These are phyloP conservation scores for Pseudogymnoascus sp. DNA, from an alignment of 2,329 filamentous ascomycete species.

Conservation along the genomic window DNA sequence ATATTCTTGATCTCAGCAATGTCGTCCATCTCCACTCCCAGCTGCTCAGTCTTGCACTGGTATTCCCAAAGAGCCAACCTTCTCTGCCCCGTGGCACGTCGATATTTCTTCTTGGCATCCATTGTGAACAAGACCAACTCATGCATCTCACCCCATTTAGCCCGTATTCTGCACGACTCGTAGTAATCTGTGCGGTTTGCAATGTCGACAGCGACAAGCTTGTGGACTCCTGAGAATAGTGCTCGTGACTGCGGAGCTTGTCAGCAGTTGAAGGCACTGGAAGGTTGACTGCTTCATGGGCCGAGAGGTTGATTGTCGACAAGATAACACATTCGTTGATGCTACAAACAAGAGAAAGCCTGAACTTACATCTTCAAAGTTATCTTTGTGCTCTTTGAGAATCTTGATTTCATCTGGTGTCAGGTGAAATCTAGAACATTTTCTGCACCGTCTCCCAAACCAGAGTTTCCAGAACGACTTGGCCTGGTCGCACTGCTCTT, in stretches of 20 bases:
- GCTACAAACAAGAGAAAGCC: background rate
- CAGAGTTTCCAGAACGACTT: slow-evolving; percentile 4
- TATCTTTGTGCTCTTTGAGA: background rate
- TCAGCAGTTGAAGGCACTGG: background rate
- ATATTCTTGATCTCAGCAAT: background rate
- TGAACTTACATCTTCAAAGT: background rate
- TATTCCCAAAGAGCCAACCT: background rate
- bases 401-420: background rate
- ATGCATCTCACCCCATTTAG: background rate
- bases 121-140: background rate
- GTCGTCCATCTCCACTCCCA: background rate
- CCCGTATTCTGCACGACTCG: background rate
- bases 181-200: background rate
- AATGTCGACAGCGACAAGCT: background rate
- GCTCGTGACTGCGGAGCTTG: background rate
- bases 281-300: background rate
- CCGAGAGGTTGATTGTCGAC: background rate
- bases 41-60: slow-evolving; percentile 3
- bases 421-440: background rate
- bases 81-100: background rate
- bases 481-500: background rate
- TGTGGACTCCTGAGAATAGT: background rate
- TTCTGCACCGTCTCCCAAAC: background rate
- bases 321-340: background rate
- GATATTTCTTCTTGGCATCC: background rate